phyloP scores from a whole-genome alignment of 768 basidiomycete genomes.

The Hygrophoropsis aurantiaca region DNA sequence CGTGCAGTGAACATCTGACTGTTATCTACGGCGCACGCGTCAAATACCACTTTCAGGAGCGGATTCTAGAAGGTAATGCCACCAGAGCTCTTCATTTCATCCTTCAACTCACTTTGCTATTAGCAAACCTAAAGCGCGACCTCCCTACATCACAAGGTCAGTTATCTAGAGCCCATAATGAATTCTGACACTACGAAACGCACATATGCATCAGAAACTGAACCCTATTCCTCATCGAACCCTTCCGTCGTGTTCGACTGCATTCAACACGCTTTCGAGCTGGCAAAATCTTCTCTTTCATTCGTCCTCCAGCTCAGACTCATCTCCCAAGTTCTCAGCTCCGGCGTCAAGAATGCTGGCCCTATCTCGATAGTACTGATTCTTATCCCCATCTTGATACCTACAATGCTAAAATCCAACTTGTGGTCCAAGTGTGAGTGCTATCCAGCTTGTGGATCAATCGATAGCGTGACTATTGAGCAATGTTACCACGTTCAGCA shows the following conservation, averaged over 20 bases:
- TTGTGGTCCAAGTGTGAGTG: no score
- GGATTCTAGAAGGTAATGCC: conserved; percentile 17
- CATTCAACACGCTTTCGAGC: conserved; percentile 8
- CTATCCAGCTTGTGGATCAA: no score
- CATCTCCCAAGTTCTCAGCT: conserved; percentile 15
- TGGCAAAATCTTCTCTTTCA: conserved; percentile 13
- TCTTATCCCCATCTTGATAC: conserved; percentile 10
- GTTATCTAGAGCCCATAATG: not conserved
- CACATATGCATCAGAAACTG: conserved; percentile 7
- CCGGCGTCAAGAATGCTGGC: conserved; percentile 14
- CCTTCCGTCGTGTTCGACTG: conserved; percentile 5
- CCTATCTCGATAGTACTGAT: conserved; percentile 20
- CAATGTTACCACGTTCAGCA: not conserved
- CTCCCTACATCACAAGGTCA: conserved; percentile 22
- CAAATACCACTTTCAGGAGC: conserved; percentile 17
- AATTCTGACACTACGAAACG: not conserved
- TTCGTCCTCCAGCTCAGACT: conserved; percentile 22
- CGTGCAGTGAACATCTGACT: conserved; percentile 6
- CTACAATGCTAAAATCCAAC: no score
- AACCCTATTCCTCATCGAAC: not conserved
- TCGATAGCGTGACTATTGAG: no score
- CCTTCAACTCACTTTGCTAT: not conserved
- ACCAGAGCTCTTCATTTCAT: not conserved
- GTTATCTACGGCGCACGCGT: conserved; percentile 15
- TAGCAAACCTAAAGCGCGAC: conserved; percentile 19